A percentile compares a stretch with the other conserved stretches of the same genome.
These are phyloP conservation scores for Rhynchosporium agropyri DNA, from an alignment of 2,329 filamentous ascomycete genomes.

Conservation along the genomic window DNA sequence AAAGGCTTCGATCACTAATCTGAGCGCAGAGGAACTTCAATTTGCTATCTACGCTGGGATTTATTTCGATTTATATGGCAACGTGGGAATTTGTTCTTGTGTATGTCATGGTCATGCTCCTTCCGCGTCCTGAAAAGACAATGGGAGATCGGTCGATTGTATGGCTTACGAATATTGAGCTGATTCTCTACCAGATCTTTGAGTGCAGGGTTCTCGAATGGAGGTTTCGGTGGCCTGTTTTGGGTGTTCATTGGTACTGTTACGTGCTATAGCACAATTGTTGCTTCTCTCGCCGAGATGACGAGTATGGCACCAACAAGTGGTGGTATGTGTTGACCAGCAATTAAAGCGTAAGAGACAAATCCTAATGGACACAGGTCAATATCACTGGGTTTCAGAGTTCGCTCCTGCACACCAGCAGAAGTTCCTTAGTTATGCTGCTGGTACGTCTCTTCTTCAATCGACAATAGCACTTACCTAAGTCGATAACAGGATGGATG, in stretches of 20 bases:
- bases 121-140: not conserved
- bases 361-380: conserved; percentile 52
- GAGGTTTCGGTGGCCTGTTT: conserved; percentile 44
- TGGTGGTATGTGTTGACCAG: conserved; percentile 24
- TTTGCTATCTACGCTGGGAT: conserved; percentile 48
- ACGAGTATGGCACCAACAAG: conserved; percentile 36
- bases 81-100: conserved; percentile 50
- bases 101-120: conserved; percentile 28
- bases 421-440: conserved; percentile 56
- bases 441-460: conserved; percentile 39
- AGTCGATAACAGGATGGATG: conserved; percentile 46
- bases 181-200: conserved; percentile 21
- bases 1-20: conserved; percentile 13
- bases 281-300: conserved; percentile 38
- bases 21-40: conserved; percentile 44
- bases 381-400: conserved; percentile 61
- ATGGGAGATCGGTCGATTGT: not conserved
- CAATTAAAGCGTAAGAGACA: conserved; percentile 42
- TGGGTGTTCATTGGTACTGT: conserved; percentile 46
- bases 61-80: conserved; percentile 48
- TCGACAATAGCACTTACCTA: not conserved
- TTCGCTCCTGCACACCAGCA: conserved; percentile 53
- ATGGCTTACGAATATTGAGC: not conserved
- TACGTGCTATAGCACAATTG: conserved; percentile 39
- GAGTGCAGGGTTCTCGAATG: conserved; percentile 41